A percentile compares a stretch with the other conserved stretches of the same genome.
Conservation (phyloP, 75 land plant species). For the Pinus tabuliformis region DNA sequence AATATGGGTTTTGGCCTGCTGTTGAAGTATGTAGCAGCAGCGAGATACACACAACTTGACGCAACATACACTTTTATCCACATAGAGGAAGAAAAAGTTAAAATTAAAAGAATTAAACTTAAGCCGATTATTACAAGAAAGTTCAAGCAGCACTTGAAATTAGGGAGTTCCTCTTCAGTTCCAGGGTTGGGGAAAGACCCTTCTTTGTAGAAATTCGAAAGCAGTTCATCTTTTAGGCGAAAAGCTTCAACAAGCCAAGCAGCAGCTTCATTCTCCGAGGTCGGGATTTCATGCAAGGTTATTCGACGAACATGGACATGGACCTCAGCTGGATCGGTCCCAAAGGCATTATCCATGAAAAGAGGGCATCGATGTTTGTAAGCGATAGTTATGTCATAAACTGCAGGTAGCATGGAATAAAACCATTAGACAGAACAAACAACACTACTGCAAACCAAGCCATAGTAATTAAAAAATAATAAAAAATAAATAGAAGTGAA, state of each 20-base stretch:
- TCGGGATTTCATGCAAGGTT: constrained; percentile 51
- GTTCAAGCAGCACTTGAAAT: constrained; percentile 33
- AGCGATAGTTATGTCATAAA: constrained; percentile 90
- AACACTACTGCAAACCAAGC: too few species aligned
- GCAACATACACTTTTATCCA: constrained; percentile 70
- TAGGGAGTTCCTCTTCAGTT: constrained; percentile 54
- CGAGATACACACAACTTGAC: constrained; percentile 50
- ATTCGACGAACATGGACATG: constrained; percentile 82
- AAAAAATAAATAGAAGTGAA: neutral
- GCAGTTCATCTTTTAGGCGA: constrained; percentile 64
- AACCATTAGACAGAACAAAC: too few species aligned
- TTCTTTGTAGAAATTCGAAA: constrained; percentile 46
- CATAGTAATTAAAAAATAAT: too few species aligned
- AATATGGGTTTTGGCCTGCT: constrained; percentile 42
- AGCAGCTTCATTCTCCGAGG: constrained; percentile 50
- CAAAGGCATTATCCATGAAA: constrained; percentile 76
- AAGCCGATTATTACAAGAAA: constrained; percentile 24
- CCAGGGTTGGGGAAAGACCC: constrained; percentile 66
- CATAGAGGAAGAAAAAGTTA: constrained; percentile 42
- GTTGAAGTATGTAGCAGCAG: constrained; percentile 43
- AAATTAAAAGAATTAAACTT: constrained; percentile 25
- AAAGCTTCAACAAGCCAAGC: constrained; percentile 72
- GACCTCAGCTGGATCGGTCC: constrained; percentile 91
- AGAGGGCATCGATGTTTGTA: constrained; percentile 77
- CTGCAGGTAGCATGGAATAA: constrained; percentile 33